Base-by-base conservation (phyloP, 164 flowering plant species). In the Stephania cephalantha region DNA sequence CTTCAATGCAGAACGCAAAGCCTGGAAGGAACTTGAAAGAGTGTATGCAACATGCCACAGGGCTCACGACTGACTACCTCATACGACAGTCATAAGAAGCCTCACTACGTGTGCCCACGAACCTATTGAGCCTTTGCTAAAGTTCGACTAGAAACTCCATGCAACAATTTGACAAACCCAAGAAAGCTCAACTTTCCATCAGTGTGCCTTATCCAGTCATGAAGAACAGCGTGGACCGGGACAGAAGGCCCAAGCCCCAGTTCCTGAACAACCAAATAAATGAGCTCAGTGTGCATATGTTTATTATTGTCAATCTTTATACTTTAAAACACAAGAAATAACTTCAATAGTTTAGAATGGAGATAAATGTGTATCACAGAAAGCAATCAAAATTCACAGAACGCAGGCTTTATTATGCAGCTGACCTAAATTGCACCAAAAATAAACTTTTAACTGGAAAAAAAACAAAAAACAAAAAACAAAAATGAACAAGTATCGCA, bases 131-230 rank as follows among this genome's bases (percentile, higher is more conserved):
- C 84, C 82, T 90, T 91, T 8, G 85, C 86, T 64, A 86, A 69
- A 46, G 83, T 75, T 50, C 98, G 86, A 75, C 79, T 87, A 6
- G 99, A 91, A 6, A 85, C 82, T 29, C 99, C 99, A 65, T 93
- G 98, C 78, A 95, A 80, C 82, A 95, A 77, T 83, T 90, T 95
- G 75, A 90, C 86, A 71, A 93, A 95, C n/a, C 98, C 98, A 25
- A 87, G 93, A 73, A 91, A 95, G 87, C 94, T 93, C 64, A 95
- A 88, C 86, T 92, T 95, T 73, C 98, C 98, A 80, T 95, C 98
- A 1, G 93, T 86, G 79, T 91, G 95, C 77, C 97, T 85, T 69
- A 95, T 82, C 97, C 97, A 93, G 77, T 95, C 98, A 74, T 90
- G 88, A 42, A 95, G 90, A 76, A 93, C 97, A 7, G 87, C 86